Conservation (phyloP, 257 asterid genomes). For the Verbena officinalis region DNA sequence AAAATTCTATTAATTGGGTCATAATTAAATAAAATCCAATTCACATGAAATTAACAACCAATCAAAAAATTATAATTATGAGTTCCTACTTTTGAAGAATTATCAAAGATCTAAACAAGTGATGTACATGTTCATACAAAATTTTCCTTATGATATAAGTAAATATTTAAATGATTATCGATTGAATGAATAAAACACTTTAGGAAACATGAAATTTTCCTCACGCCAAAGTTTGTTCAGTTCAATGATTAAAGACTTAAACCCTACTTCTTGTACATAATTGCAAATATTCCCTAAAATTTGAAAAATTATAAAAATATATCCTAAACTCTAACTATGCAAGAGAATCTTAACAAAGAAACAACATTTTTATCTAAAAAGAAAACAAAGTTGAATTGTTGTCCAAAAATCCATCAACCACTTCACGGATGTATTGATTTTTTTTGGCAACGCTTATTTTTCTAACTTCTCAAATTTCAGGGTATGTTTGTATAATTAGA, state of each 20-base stretch:
- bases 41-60: neutral
- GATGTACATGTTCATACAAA: neutral
- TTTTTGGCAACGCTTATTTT: too few species aligned
- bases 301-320: too few species aligned
- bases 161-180: conserved; percentile 10
- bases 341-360: too few species aligned
- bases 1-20: neutral
- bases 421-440: too few species aligned
- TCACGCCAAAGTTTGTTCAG: conserved; percentile 6
- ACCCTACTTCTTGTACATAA: too few species aligned
- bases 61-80: neutral
- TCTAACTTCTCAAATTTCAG: too few species aligned
- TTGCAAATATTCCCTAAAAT: too few species aligned
- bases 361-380: too few species aligned
- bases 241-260: neutral
- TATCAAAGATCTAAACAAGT: neutral
- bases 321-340: too few species aligned
- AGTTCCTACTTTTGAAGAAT: neutral
- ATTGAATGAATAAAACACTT: conserved; percentile 27
- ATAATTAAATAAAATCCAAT: conserved; percentile 12
- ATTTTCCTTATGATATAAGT: neutral
- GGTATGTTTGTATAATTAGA: too few species aligned
- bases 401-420: too few species aligned
- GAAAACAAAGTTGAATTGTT: too few species aligned
- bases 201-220: conserved; percentile 14